Base-by-base conservation (phyloP, 768 basidiomycete species). In the Macrolepiota albuminosa region DNA sequence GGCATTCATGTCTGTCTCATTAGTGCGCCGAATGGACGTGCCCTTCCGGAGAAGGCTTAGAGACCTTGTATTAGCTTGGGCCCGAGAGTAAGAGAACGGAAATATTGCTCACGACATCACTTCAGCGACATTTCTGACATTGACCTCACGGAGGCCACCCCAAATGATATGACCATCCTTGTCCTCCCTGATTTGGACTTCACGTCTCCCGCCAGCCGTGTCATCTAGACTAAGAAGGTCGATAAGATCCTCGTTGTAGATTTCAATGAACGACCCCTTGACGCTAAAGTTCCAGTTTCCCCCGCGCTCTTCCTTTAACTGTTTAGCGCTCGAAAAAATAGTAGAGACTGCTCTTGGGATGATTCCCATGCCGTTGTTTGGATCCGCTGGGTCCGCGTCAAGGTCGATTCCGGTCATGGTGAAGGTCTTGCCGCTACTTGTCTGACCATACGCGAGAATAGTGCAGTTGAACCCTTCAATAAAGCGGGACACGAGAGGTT, bases 191-290 rank as follows among this genome's bases (percentile, higher is more conserved):
- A 99, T 98, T 71, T 94, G 89, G 14, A 99, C 93, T 68, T 93
- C 91, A 52, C 93, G 86, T 59, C 87, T 82, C 11, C 75, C 81
- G n/a, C 83, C 86, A 37, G 75, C 78, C 7, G 76, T 72, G 58
- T 92, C 89, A 60, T 91, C 88, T 67, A 86, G 77, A 57, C 86
- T 86, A 55, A 99, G 80, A 54, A 99, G 80, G 78, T 99, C 97
- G 71, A 98, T 92, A 54, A 99, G 84, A 75, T 99, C 97, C 76
- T 99, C 97, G 74, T 99, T 98, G 76, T 99, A 98, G 56, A 99
- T 84, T 80, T 99, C 97, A 64, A 99, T 87, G 78, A 96, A 99
- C 26, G 92, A 94, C 54, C 91, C 91, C 75, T 92, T 95, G 70
- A 94, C 76, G 63, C 72, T 83, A 69, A 79, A 94, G 60, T 81